phyloP scores from a whole-genome alignment of 495 filamentous ascomycete genomes.

The Parmelia sp. region DNA sequence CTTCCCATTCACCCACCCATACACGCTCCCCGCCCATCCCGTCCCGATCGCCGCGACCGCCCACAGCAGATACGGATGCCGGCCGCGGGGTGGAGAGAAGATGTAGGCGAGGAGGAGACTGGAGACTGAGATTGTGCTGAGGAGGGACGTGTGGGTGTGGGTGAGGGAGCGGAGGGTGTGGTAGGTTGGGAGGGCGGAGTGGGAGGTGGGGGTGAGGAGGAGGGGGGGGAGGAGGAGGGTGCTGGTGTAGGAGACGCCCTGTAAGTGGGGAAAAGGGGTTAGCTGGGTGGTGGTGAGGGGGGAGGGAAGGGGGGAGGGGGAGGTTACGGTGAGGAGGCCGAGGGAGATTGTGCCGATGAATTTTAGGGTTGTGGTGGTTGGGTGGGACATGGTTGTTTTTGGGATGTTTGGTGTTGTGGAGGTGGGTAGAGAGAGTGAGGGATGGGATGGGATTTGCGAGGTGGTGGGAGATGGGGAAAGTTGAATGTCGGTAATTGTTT shows the following conservation, averaged over 20 bases:
- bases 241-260: slow-evolving; percentile 83
- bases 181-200: slow-evolving; percentile 67
- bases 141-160: slow-evolving; percentile 50
- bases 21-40: slow-evolving; percentile 43
- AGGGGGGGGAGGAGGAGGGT: slow-evolving; percentile 66
- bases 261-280: slow-evolving; percentile 17
- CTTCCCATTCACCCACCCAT: slow-evolving; percentile 26
- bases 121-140: slow-evolving; percentile 53
- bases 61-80: slow-evolving; percentile 85
- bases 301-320: slow-evolving; percentile 15
- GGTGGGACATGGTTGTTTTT: slow-evolving; percentile 46
- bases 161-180: slow-evolving; percentile 56
- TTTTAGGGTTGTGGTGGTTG: slow-evolving; percentile 65
- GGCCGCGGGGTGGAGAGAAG: slow-evolving; percentile 60
- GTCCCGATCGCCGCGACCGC: slow-evolving; percentile 52
- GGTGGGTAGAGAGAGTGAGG: neutral
- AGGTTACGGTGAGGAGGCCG: slow-evolving; percentile 74
- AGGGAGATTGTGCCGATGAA: slow-evolving; percentile 85
- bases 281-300: neutral
- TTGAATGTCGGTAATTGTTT: no score
- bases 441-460: neutral
- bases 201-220: slow-evolving; percentile 66
- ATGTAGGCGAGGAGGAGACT: slow-evolving; percentile 67
- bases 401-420: neutral
- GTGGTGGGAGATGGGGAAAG: neutral